phyloP scores from a whole-genome alignment of 108 stramenopile species.

The Nitzschia inconspicua region DNA sequence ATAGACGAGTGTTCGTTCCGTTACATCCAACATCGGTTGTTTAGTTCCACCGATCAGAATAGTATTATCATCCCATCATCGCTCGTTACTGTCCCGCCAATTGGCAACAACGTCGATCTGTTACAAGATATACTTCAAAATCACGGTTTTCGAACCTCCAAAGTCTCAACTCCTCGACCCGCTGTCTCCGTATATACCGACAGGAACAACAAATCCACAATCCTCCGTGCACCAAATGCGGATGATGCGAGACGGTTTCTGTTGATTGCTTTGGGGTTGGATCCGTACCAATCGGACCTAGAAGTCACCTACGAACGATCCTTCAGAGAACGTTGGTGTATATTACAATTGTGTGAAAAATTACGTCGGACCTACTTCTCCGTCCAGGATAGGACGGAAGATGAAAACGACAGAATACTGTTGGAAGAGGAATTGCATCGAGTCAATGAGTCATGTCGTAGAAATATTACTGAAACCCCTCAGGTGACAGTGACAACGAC shows the following conservation, averaged over 20 bases:
- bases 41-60: too few species aligned
- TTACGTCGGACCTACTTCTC: slow-evolving; percentile 24
- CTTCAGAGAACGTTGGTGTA: slow-evolving; percentile 25
- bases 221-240: background rate
- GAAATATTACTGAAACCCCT: too few species aligned
- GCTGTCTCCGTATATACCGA: slow-evolving; percentile 51
- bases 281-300: slow-evolving; percentile 36
- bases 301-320: slow-evolving; percentile 23
- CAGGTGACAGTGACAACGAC: too few species aligned
- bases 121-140: slow-evolving; percentile 10
- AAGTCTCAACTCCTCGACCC: slow-evolving; percentile 42
- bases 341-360: slow-evolving; percentile 33
- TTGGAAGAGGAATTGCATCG: too few species aligned
- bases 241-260: slow-evolving; percentile 42
- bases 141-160: slow-evolving; percentile 51
- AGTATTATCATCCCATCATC: too few species aligned
- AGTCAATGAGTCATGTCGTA: too few species aligned
- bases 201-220: background rate
- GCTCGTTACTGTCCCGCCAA: background rate
- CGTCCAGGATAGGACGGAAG: too few species aligned
- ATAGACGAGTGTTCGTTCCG: too few species aligned
- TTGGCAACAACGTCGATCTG: slow-evolving; percentile 11
- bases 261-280: slow-evolving; percentile 40
- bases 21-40: too few species aligned
- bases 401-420: slow-evolving; percentile 3